A percentile compares a stretch with the other conserved stretches of the same genome.
phyloP scores from a whole-genome alignment of 2,329 filamentous ascomycete genomes.

The Monosporascus sp. region DNA sequence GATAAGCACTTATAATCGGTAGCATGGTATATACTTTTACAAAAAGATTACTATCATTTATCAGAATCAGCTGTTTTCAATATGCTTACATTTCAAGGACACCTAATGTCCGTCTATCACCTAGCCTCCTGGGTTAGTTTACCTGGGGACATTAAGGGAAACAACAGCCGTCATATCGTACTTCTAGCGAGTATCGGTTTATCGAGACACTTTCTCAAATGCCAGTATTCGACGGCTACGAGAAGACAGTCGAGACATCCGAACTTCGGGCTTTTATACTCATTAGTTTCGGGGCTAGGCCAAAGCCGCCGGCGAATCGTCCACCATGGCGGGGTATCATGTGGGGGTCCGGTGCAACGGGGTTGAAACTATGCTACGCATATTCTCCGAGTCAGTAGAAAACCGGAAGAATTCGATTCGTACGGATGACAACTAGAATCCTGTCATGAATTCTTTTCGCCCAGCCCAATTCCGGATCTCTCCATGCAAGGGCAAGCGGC shows the following conservation, averaged over 20 bases:
- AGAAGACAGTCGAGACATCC: not conserved
- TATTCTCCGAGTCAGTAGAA: not conserved
- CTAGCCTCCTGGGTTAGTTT: no score
- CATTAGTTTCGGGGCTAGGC: not conserved
- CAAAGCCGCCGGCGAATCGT: not conserved
- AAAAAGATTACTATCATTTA: no score
- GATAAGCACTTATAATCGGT: no score
- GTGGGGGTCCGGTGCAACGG: not conserved
- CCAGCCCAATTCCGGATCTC: not conserved
- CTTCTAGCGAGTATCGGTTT: no score
- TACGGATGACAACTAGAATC: not conserved
- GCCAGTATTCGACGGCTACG: not conserved
- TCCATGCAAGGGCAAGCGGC: not conserved
- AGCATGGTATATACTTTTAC: no score
- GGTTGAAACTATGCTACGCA: not conserved
- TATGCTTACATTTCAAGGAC: no score
- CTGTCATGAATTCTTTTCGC: not conserved
- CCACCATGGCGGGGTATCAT: not conserved
- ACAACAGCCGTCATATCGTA: no score
- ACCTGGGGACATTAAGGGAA: no score
- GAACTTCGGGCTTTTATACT: not conserved
- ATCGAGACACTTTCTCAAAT: not conserved
- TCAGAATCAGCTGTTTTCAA: no score
- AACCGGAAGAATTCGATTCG: not conserved
- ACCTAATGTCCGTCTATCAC: no score